Percentiles rank a stretch among this genome's conserved stretches.
Evolutionary conservation across 2,329 filamentous ascomycete species (phyloP).

Genomic region (Thielaviopsis cerberus): DNA sequence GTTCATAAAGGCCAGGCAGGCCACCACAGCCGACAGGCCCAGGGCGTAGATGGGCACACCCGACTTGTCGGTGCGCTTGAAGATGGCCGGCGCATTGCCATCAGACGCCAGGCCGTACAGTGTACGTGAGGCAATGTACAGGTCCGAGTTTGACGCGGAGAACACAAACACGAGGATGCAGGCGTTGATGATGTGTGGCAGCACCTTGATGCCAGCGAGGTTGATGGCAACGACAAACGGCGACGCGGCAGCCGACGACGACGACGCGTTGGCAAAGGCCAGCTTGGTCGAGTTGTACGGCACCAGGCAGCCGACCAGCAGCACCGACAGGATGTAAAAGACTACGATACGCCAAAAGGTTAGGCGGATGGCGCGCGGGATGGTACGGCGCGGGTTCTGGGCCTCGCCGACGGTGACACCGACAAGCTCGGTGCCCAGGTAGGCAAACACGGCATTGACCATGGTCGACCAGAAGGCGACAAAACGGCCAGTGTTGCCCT

Average conservation of each 20-base stretch:
- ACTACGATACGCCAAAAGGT: slow-evolving; percentile 68
- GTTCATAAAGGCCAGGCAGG: slow-evolving; percentile 51
- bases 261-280: slow-evolving; percentile 31
- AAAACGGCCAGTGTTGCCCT: slow-evolving; percentile 33
- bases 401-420: slow-evolving; percentile 65
- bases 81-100: slow-evolving; percentile 51
- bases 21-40: slow-evolving; percentile 39
- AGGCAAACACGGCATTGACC: slow-evolving; percentile 62
- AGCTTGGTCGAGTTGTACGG: slow-evolving; percentile 48
- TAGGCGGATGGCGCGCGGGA: slow-evolving; percentile 59
- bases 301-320: slow-evolving; percentile 59
- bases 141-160: slow-evolving; percentile 57
- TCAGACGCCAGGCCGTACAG: slow-evolving; percentile 56
- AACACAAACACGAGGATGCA: slow-evolving; percentile 62
- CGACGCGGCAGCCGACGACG: slow-evolving; percentile 38
- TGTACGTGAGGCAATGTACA: slow-evolving; percentile 58
- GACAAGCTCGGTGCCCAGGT: slow-evolving; percentile 57
- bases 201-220: slow-evolving; percentile 39
- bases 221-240: slow-evolving; percentile 60
- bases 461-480: slow-evolving; percentile 51
- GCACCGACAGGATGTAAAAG: slow-evolving; percentile 59
- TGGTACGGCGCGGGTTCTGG: slow-evolving; percentile 58
- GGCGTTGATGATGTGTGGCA: slow-evolving; percentile 53
- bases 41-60: slow-evolving; percentile 55
- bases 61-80: slow-evolving; percentile 50